These are phyloP conservation scores for Diaporthe humulicola DNA, from an alignment of 2,329 filamentous ascomycete genomes.

Conservation along the genomic window DNA sequence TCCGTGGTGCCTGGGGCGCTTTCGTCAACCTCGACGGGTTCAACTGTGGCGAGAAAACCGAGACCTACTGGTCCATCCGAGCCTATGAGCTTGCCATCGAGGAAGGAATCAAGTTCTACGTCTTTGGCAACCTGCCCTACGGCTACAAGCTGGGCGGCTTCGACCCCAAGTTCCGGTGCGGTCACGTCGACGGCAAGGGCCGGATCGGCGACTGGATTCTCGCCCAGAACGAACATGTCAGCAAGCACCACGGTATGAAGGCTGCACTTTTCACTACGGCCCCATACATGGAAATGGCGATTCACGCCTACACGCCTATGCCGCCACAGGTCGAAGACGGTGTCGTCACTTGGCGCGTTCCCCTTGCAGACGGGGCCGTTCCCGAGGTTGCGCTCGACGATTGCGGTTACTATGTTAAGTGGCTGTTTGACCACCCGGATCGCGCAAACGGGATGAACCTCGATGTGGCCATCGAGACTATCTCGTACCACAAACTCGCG, in stretches of 20 bases:
- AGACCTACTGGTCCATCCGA: background rate
- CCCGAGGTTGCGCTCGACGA: background rate
- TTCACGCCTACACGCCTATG: background rate
- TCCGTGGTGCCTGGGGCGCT: background rate
- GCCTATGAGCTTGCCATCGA: background rate
- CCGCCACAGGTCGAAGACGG: background rate
- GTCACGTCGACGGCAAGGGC: background rate
- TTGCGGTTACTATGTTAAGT: background rate
- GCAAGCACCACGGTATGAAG: background rate
- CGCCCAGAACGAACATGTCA: background rate
- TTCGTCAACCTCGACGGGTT: background rate
- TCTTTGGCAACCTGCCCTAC: background rate
- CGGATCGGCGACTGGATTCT: background rate
- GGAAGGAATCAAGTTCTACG: background rate
- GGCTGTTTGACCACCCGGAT: background rate
- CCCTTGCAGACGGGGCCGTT: background rate
- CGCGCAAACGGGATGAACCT: background rate
- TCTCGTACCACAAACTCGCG: background rate
- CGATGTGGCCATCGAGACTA: background rate
- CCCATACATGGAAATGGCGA: background rate
- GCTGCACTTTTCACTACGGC: background rate
- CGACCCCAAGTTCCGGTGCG: background rate
- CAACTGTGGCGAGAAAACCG: constrained; percentile 1
- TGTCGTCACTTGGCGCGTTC: background rate
- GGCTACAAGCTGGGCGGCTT: background rate